Base-by-base conservation (phyloP, 352 stramenopile species). In the Globisporangium iwayamae region DNA sequence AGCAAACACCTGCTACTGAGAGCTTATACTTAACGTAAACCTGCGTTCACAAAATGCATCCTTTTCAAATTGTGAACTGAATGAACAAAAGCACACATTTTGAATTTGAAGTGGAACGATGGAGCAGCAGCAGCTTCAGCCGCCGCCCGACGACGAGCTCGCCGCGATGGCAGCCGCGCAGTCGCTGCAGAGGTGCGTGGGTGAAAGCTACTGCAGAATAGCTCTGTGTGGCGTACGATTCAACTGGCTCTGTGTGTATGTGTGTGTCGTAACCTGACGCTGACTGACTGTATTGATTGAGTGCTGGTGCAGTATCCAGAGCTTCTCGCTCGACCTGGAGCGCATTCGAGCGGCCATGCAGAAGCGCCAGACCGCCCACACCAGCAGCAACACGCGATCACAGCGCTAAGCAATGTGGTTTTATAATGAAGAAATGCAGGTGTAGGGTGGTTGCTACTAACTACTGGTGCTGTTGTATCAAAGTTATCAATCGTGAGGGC, bases 271-370 rank as follows among this genome's bases (percentile, higher is more conserved):
- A 25, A 60, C 28, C 56, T 41, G 41, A 39, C 22, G 58, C 20
- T 48, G 9, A n/a, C 20, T 48, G 4, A 28, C 25, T 28, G 25
- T 28, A 28, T 4, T 34, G 28, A 8, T 43, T 54, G 18, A 34
- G 14, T 41, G 5, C 6, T 22, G 41, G 46, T 28, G n/a, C 43
- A 81, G 74, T 48, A 25, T 79, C 28, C 68, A 79, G 48, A 56
- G 65, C 11, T 81, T 73, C 45, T 79, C 74, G 36, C 38, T 69
- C 18, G 66, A 76, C 41, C 47, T 81, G 45, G 63, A 81, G 64
- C 74, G 66, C 16, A 66, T 75, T 30, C 71, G 74, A 16, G 32
- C 56, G 28, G 60, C 65, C 22, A 72, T 81, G 69, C 52, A 68
- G 25, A 62, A 60, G 41, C 60, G 57, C 16, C 54, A 56, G n/a